Conservation (phyloP, 441 rosid genomes). For the Adansonia gregorii region DNA sequence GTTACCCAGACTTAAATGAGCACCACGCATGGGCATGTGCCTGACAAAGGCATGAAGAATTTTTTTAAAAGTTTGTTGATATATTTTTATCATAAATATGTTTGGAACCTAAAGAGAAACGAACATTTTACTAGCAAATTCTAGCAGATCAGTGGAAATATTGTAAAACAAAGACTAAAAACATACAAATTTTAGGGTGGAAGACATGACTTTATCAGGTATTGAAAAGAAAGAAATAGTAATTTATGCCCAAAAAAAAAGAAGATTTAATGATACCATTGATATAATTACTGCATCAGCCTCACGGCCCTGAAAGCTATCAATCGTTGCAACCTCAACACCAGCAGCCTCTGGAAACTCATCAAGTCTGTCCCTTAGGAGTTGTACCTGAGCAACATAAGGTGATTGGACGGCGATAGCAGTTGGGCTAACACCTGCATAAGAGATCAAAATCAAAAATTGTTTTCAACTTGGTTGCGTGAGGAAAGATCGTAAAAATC, state of each 20-base stretch:
- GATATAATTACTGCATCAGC: conserved; percentile 98
- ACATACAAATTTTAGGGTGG: not conserved
- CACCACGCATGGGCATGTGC: not conserved
- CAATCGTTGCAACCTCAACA: conserved; percentile 95
- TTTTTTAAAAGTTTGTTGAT: not conserved
- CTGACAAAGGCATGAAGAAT: not conserved
- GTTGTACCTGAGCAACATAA: conserved; percentile 97
- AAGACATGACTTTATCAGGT: not conserved
- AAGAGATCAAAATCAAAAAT: conserved; percentile 22
- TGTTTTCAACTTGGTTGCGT: conserved; percentile 11
- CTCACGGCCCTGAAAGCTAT: conserved; percentile 96
- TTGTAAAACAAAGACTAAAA: not conserved
- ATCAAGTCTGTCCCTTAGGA: conserved; percentile 82
- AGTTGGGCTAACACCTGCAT: conserved; percentile 77
- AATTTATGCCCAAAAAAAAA: not conserved
- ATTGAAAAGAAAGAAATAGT: not conserved
- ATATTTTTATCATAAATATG: not conserved
- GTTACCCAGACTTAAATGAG: not conserved
- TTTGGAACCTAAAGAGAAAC: not conserved
- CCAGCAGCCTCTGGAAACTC: conserved; percentile 81
- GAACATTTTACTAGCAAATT: not conserved
- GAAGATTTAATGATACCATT: conserved; percentile 59
- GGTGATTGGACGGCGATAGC: conserved; percentile 93
- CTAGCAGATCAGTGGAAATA: not conserved
- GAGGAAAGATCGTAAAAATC: not conserved